These are phyloP conservation scores for Chaetomium strumarium DNA, from an alignment of 2,329 filamentous ascomycete species.

Conservation along the genomic window DNA sequence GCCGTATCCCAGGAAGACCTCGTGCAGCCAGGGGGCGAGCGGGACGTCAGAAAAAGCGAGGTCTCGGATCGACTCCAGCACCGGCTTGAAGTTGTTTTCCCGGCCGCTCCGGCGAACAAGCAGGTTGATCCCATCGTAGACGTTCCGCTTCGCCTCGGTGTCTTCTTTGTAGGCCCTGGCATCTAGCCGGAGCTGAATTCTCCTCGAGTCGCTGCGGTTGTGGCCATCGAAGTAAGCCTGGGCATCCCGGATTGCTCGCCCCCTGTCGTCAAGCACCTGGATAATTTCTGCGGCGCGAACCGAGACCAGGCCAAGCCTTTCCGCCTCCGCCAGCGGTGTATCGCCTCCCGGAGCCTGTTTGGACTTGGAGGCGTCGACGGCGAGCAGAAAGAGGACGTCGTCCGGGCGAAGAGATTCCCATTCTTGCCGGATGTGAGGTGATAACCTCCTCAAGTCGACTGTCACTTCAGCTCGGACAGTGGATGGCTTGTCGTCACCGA, in stretches of 20 bases:
- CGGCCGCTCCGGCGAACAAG: conserved; percentile 75
- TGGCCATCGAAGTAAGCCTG: conserved; percentile 58
- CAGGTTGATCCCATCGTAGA: conserved; percentile 82
- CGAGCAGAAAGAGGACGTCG: conserved; percentile 83
- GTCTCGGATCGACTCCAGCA: conserved; percentile 84
- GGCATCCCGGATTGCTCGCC: conserved; percentile 62
- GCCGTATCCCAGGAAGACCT: conserved; percentile 96
- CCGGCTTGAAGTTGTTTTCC: conserved; percentile 95
- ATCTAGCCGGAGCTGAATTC: conserved; percentile 77
- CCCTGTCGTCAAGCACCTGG: conserved; percentile 80
- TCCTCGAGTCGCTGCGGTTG: conserved; percentile 54
- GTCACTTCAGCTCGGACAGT: conserved; percentile 80
- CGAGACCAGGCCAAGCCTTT: conserved; percentile 61
- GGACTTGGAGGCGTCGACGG: conserved; percentile 58
- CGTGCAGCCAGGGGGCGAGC: conserved; percentile 86
- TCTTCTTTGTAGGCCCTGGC: conserved; percentile 71
- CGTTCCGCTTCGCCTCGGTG: conserved; percentile 67
- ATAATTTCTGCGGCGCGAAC: conserved; percentile 81
- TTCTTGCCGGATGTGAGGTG: conserved; percentile 68
- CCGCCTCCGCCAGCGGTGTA: conserved; percentile 41
- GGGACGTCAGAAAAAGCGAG: conserved; percentile 80
- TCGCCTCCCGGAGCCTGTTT: conserved; percentile 49
- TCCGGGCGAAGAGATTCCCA: conserved; percentile 86
- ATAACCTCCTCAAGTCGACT: conserved; percentile 75
- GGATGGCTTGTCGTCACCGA: conserved; percentile 79